These are phyloP conservation scores for Fusarium xylarioides DNA, from an alignment of 2,329 filamentous ascomycete genomes.

Conservation along the genomic window DNA sequence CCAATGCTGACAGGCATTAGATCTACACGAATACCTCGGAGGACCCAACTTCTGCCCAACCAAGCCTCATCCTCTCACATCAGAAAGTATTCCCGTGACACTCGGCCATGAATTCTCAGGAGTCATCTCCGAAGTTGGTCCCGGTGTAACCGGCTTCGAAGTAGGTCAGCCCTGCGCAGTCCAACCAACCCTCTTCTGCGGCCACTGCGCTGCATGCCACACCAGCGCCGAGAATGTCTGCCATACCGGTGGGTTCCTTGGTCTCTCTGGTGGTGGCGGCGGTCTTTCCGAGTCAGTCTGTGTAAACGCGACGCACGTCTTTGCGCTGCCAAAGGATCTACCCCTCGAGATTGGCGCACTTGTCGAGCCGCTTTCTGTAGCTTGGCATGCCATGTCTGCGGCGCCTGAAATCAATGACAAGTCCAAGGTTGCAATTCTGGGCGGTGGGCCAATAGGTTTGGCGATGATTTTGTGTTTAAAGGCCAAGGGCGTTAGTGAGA, in stretches of 20 bases:
- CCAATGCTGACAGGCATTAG: not conserved
- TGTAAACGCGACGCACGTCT: constrained; percentile 58
- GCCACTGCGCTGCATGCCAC: constrained; percentile 63
- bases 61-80: constrained; percentile 67
- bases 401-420: constrained; percentile 52
- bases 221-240: constrained; percentile 66
- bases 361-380: constrained; percentile 62
- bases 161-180: constrained; percentile 67
- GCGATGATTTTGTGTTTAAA: constrained; percentile 57
- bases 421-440: constrained; percentile 58
- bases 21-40: constrained; percentile 46
- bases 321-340: constrained; percentile 61
- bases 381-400: constrained; percentile 56
- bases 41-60: constrained; percentile 50
- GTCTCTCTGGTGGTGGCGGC: constrained; percentile 57
- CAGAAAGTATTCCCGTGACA: constrained; percentile 65
- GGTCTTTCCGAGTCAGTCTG: constrained; percentile 65
- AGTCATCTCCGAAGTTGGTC: constrained; percentile 66
- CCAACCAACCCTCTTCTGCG: constrained; percentile 68
- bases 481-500: constrained; percentile 57
- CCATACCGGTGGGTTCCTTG: constrained; percentile 51
- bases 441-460: constrained; percentile 60
- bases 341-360: constrained; percentile 61
- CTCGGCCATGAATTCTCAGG: constrained; percentile 74
- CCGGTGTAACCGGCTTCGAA: constrained; percentile 55